Percentiles rank a stretch among this genome's conserved stretches.
Evolutionary conservation across 805 yeast species (phyloP).

Genomic region (Saccharomycopsis fermentans): DNA sequence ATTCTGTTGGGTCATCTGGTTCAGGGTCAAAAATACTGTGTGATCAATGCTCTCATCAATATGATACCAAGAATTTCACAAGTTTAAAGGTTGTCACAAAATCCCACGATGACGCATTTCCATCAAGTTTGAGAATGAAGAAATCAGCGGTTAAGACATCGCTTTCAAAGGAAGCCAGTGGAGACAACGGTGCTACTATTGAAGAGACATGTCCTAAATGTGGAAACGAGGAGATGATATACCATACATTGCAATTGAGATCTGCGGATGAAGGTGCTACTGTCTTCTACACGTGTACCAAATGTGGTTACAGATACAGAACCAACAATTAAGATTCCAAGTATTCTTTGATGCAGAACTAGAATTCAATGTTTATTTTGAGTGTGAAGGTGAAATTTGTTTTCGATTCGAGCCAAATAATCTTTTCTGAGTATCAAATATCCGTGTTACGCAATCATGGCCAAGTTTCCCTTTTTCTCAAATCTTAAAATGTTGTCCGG

Average conservation of each 20-base stretch:
- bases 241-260: slow-evolving; percentile 91
- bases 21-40: slow-evolving; percentile 50
- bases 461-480: too few species aligned
- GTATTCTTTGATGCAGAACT: neutral
- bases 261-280: slow-evolving; percentile 99
- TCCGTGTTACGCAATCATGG: too few species aligned
- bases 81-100: slow-evolving; percentile 78
- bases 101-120: slow-evolving; percentile 90
- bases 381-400: too few species aligned
- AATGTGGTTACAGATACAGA: slow-evolving; percentile 88
- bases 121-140: slow-evolving; percentile 70
- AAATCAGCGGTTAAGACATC: slow-evolving; percentile 85
- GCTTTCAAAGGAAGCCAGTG: slow-evolving; percentile 52
- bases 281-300: slow-evolving; percentile 91
- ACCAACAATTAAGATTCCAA: slow-evolving; percentile 58
- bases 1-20: slow-evolving; percentile 44
- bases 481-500: too few species aligned
- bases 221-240: slow-evolving; percentile 96
- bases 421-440: too few species aligned
- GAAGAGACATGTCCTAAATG: slow-evolving; percentile 98
- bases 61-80: slow-evolving; percentile 40
- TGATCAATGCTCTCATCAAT: slow-evolving; percentile 31
- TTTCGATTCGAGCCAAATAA: too few species aligned
- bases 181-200: slow-evolving; percentile 90
- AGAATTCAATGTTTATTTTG: too few species aligned